Evolutionary conservation across 441 rosid genomes (phyloP), one percentile per base, ranked within the genome.

Genomic region (Populus hybrid): DNA sequence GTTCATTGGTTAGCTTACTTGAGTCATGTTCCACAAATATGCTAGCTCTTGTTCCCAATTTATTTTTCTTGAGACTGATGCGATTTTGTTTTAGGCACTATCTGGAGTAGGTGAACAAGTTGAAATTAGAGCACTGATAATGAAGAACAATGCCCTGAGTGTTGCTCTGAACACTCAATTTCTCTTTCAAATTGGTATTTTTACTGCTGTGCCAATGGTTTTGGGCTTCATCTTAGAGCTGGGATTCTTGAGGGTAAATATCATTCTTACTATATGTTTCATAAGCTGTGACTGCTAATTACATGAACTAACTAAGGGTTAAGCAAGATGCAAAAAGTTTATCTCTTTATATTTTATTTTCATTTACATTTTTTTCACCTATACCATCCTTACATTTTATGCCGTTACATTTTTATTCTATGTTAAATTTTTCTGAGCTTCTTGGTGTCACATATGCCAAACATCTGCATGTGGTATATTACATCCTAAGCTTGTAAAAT

Each of bases 191-290:
- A 93, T 97, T 88, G 98, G 99, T 86, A 79, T 93, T 75, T 94
- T 97, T 78, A 89, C 97, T 67, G 99, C 99, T 69, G 93, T 97
- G 79, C 99, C 99, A 72, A 97, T 97, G 99, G 11, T 97, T 87
- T 87, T 97, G 89, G 97, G 97, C 30, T 89, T 89, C 79, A 87
- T 94, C 70, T 84, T 97, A 90, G 99, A 97, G 80, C 91, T 84
- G 79, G 99, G 99, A 74, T 94, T 97, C 86, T 83, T 97, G 67
- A 92, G 83, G 93, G 99, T 94, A 81, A 75, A 23, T 21, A 57
- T 6, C 20, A 42, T 23, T 36, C n/a, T n/a, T 50, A 28, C 8
- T 67, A 1, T 65, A 34, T 71, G 28, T 79, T 30, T 10, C 59
- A 18, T 18, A 35, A 9, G 69, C 26, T 76, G 21, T 77, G 67